Conservation (phyloP, 305 asterid species). For the Fraxinus sp. region DNA sequence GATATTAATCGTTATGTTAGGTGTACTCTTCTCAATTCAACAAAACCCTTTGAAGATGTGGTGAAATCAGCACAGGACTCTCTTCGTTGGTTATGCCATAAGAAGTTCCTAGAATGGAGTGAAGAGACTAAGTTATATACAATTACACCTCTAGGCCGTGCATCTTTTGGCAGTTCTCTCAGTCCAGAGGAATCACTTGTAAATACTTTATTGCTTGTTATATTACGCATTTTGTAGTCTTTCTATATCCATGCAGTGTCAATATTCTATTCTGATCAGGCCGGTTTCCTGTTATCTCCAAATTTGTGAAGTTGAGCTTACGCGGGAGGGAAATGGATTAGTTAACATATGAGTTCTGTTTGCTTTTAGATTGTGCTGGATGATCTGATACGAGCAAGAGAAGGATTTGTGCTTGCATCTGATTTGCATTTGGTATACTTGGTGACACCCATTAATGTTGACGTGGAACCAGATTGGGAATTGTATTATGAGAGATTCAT, state of each 20-base stretch:
- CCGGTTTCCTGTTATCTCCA: constrained; percentile 4
- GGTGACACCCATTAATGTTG: constrained; percentile 96
- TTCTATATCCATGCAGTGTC: constrained; percentile 20
- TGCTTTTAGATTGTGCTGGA: constrained; percentile 83
- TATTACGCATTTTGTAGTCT: constrained; percentile 8
- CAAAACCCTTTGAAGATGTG: constrained; percentile 94
- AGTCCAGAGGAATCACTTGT: constrained; percentile 98
- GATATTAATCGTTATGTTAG: constrained; percentile 96
- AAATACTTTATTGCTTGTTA: constrained; percentile 31
- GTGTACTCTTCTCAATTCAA: constrained; percentile 96
- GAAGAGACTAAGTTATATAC: constrained; percentile 88
- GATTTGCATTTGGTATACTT: constrained; percentile 96
- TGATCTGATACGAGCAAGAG: constrained; percentile 94
- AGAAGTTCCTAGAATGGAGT: constrained; percentile 89
- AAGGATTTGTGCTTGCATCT: constrained; percentile 97
- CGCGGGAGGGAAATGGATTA: constrained; percentile 5
- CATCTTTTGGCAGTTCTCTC: constrained; percentile 96
- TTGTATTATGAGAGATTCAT: constrained; percentile 89
- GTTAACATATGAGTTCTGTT: constrained; percentile 23
- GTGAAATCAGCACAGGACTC: constrained; percentile 99
- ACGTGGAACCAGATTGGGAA: constrained; percentile 98
- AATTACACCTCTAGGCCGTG: constrained; percentile 96
- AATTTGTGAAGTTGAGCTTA: constrained; percentile 22
- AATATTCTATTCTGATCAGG: constrained; percentile 16
- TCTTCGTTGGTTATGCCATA: constrained; percentile 92